Base-by-base conservation (phyloP, 169 alveolate species). In the Plasmodium sp. region DNA sequence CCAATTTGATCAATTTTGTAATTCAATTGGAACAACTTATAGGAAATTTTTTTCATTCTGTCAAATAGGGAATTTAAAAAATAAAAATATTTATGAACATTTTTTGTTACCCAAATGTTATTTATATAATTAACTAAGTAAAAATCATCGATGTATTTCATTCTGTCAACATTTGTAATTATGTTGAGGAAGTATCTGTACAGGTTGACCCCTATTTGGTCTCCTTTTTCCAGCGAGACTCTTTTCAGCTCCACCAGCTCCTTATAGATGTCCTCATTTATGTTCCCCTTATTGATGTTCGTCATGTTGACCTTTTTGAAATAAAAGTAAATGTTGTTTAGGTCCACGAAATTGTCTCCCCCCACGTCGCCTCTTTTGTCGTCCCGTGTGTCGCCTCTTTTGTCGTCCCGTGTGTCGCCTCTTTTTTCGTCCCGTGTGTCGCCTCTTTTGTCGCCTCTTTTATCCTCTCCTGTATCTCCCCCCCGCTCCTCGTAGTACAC, bases 41-140 rank as follows among this genome's bases (percentile, higher is more conserved):
- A 82, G 9, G 95, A 62, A 5, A 92, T 92, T 83, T 92, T 92
- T 72, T 81, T 92, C 95, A 92, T 92, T 71, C 85, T 72, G 82
- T 92, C 73, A 92, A 48, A 92, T 67, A 92, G 84, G 14, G 92
- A 92, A 92, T 92, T 92, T 82, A 92, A 82, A 45, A 92, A 92
- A 92, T 92, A 92, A 48, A 92, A 92, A 92, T 92, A 92, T 82
- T 92, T 92, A 56, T 92, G 95, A 16, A 92, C 81, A 82, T 92
- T 92, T 72, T 82, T 92, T n/a, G 43, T 82, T 34, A 51, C 16
- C 95, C 95, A 92, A 41, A 92, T 67, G 71, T 92, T 92, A 58
- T 92, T 92, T 54, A 92, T 92, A 92, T 71, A 92, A 18, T 92
- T 51, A 2, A 92, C 95, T 75, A 92, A 72, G 82, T 71, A 92